These are phyloP conservation scores for Microsporum canis DNA, from an alignment of 2,329 filamentous ascomycete species.

Conservation along the genomic window DNA sequence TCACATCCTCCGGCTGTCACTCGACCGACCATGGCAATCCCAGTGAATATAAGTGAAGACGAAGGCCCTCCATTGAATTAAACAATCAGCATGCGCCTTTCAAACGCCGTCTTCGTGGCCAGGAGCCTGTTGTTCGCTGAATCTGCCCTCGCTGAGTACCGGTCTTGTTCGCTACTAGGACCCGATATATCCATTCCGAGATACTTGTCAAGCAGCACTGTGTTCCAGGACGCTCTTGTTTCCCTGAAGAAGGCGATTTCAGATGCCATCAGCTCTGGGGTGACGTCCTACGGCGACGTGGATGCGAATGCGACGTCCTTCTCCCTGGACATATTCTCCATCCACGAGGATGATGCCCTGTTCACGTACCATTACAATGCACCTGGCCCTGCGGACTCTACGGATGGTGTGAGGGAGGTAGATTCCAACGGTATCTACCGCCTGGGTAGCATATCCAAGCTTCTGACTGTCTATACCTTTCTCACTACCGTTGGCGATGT, in stretches of 20 bases:
- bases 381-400: constrained; percentile 4
- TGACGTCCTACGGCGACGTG: neutral
- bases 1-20: too few species aligned
- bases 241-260: neutral
- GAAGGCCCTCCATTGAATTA: too few species aligned
- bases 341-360: constrained; percentile 8
- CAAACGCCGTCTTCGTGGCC: neutral
- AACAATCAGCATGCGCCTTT: neutral
- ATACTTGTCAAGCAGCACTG: neutral
- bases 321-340: constrained; percentile 14
- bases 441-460: constrained; percentile 37
- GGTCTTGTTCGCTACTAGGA: neutral
- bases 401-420: constrained; percentile 19
- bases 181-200: neutral
- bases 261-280: neutral
- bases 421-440: constrained; percentile 30
- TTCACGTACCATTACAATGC: constrained; percentile 9
- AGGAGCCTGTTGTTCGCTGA: neutral
- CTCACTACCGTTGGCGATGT: constrained; percentile 31
- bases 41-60: too few species aligned
- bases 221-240: neutral
- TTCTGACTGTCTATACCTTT: constrained; percentile 35
- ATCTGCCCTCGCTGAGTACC: neutral
- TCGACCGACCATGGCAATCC: too few species aligned
- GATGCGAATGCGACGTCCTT: constrained; percentile 10